Evolutionary conservation across 192 early-diverging fungal genomes (phyloP).

Genomic region (Ramicandelaber brevisporus): DNA sequence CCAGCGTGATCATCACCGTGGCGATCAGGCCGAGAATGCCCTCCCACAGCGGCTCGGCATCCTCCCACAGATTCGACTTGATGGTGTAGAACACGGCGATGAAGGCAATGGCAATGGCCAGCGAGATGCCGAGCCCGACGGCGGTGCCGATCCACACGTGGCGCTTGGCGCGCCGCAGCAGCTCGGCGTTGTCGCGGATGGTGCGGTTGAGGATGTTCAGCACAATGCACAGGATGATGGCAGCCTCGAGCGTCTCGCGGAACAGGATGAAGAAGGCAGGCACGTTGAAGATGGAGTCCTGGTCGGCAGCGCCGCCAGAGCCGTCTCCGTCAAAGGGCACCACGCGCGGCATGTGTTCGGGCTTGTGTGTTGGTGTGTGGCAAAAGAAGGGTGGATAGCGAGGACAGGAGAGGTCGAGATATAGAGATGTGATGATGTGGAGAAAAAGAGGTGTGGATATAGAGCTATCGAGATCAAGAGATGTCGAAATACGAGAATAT

Average conservation of each 20-base stretch:
- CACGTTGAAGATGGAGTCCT: conserved; percentile 29
- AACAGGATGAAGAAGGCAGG: conserved; percentile 54
- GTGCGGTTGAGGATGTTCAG: conserved; percentile 46
- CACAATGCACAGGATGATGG: conserved; percentile 68
- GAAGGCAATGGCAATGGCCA: conserved; percentile 46
- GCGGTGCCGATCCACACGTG: conserved; percentile 56
- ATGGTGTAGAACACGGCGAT: conserved; percentile 51
- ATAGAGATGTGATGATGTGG: too few species aligned
- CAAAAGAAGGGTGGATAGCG: too few species aligned
- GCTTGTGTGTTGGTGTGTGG: too few species aligned
- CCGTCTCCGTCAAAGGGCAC: too few species aligned
- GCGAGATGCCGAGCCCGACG: conserved; percentile 33
- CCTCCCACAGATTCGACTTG: conserved; percentile 20
- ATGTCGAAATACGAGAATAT: too few species aligned
- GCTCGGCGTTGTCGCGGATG: conserved; percentile 16
- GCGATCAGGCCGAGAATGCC: conserved; percentile 62
- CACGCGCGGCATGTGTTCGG: too few species aligned
- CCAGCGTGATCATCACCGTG: conserved; percentile 39
- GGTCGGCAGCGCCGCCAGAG: too few species aligned
- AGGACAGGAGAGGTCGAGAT: too few species aligned
- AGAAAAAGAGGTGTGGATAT: too few species aligned
- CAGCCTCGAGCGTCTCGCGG: conserved; percentile 66
- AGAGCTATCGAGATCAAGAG: too few species aligned
- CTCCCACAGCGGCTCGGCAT: conserved; percentile 58
- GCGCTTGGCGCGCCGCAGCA: conserved; percentile 23